A percentile compares a stretch with the other conserved stretches of the same genome.
phyloP scores from a whole-genome alignment of 768 basidiomycete genomes.

The Collybia nuda region DNA sequence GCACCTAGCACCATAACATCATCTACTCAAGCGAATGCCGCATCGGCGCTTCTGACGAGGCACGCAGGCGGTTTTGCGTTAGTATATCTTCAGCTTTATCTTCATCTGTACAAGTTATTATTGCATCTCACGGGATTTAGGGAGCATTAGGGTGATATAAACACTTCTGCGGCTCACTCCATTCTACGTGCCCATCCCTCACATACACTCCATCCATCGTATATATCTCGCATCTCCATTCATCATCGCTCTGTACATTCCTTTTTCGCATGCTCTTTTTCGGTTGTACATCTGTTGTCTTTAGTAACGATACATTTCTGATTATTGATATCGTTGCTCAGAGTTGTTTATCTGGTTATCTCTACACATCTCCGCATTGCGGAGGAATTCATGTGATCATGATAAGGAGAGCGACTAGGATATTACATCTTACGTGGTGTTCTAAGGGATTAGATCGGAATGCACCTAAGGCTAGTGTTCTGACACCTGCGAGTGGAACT shows the following conservation, averaged over 20 bases:
- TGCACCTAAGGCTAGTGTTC: too few species aligned
- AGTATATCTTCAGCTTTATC: slow-evolving; percentile 19
- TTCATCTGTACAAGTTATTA: slow-evolving; percentile 23
- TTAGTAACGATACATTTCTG: slow-evolving; percentile 4
- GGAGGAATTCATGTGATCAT: too few species aligned
- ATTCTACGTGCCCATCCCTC: not conserved
- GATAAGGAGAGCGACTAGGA: too few species aligned
- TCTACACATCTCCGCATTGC: too few species aligned
- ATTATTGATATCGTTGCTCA: too few species aligned
- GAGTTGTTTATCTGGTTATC: too few species aligned
- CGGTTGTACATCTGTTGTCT: slow-evolving; percentile 6
- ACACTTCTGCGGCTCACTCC: not conserved
- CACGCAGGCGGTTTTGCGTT: slow-evolving; percentile 18
- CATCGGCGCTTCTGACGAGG: slow-evolving; percentile 13
- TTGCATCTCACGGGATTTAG: slow-evolving; percentile 18
- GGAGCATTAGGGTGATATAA: not conserved
- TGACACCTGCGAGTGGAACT: too few species aligned
- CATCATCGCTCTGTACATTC: slow-evolving; percentile 3
- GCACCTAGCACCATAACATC: slow-evolving; percentile 1
- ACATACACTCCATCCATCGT: slow-evolving; percentile 3
- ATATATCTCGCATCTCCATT: slow-evolving; percentile 1
- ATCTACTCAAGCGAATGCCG: slow-evolving; percentile 8
- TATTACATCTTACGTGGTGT: too few species aligned
- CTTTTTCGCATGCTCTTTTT: not conserved
- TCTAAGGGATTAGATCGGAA: too few species aligned